Evolutionary conservation across 208 protist genomes (phyloP).

Genomic region (Trypanosoma theileri): DNA sequence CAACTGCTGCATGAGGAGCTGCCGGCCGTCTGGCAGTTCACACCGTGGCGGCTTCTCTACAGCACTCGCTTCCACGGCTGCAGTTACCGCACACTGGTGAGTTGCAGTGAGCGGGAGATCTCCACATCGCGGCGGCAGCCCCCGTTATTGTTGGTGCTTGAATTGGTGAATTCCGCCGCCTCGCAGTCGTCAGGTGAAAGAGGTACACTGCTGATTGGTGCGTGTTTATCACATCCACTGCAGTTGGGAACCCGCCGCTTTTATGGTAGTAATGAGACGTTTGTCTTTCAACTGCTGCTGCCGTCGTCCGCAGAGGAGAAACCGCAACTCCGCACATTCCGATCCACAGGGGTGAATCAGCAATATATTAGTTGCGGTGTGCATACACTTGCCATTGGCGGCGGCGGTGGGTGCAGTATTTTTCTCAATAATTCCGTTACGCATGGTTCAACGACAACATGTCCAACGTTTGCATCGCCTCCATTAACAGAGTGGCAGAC

Average conservation of each 20-base stretch:
- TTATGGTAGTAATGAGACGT: slow-evolving; percentile 68
- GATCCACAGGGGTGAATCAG: slow-evolving; percentile 48
- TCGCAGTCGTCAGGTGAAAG: not conserved
- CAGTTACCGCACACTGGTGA: slow-evolving; percentile 51
- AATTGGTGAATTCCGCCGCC: slow-evolving; percentile 36
- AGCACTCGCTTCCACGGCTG: slow-evolving; percentile 66
- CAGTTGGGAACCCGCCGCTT: slow-evolving; percentile 45
- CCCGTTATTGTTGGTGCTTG: slow-evolving; percentile 69
- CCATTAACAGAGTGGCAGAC: slow-evolving; percentile 58
- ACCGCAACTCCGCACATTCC: slow-evolving; percentile 46
- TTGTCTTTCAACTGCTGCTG: slow-evolving; percentile 74
- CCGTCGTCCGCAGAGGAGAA: slow-evolving; percentile 21
- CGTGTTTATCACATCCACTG: slow-evolving; percentile 57
- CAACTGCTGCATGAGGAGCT: slow-evolving; percentile 60
- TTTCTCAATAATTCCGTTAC: slow-evolving; percentile 53
- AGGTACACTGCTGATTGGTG: slow-evolving; percentile 45
- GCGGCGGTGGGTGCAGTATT: slow-evolving; percentile 57
- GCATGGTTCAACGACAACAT: slow-evolving; percentile 59
- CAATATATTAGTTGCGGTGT: slow-evolving; percentile 66
- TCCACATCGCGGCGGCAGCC: not conserved
- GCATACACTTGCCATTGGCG: slow-evolving; percentile 67
- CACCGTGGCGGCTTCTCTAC: slow-evolving; percentile 72
- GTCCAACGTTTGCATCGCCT: slow-evolving; percentile 64
- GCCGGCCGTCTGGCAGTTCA: slow-evolving; percentile 60
- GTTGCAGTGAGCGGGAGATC: slow-evolving; percentile 47